Evolutionary conservation across 352 stramenopile genomes (phyloP).

Genomic region (Thraustotheca clavata): DNA sequence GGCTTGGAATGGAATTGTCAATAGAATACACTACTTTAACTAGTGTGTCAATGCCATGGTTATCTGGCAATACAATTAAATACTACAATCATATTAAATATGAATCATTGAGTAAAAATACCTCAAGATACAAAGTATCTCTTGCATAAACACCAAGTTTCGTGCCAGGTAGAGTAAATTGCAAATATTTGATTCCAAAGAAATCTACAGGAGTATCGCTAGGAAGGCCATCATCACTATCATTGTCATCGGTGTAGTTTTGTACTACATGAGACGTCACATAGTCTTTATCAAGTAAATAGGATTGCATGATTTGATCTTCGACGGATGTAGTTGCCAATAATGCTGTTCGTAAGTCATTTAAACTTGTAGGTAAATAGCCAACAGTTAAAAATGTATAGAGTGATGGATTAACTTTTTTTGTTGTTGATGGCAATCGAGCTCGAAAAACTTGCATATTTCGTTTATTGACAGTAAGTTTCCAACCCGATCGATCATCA

Average conservation of each 20-base stretch:
- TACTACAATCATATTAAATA: background rate
- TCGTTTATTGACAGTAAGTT: constrained; percentile 20
- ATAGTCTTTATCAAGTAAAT: constrained; percentile 18
- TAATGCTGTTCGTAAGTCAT: constrained; percentile 5
- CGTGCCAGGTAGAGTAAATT: constrained; percentile 7
- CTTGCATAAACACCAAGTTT: constrained; percentile 3
- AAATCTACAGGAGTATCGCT: background rate
- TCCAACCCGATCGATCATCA: constrained; percentile 5
- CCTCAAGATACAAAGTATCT: constrained; percentile 13
- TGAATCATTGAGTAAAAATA: background rate
- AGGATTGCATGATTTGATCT: constrained; percentile 19
- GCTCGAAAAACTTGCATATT: constrained; percentile 21
- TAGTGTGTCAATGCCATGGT: constrained; percentile 13
- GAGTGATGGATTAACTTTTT: background rate
- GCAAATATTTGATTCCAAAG: constrained; percentile 18
- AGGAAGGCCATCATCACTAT: background rate
- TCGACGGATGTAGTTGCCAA: constrained; percentile 11
- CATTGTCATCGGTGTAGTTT: background rate
- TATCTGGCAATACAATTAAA: constrained; percentile 11
- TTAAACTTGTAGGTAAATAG: constrained; percentile 12
- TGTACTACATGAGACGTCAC: constrained; percentile 16
- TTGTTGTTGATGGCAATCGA: background rate
- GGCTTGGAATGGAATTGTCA: constrained; percentile 14
- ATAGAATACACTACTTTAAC: constrained; percentile 18
- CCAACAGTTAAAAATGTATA: constrained; percentile 18